These are phyloP conservation scores for Ceratocystis variospora DNA, from an alignment of 2,329 filamentous ascomycete genomes.

Conservation along the genomic window DNA sequence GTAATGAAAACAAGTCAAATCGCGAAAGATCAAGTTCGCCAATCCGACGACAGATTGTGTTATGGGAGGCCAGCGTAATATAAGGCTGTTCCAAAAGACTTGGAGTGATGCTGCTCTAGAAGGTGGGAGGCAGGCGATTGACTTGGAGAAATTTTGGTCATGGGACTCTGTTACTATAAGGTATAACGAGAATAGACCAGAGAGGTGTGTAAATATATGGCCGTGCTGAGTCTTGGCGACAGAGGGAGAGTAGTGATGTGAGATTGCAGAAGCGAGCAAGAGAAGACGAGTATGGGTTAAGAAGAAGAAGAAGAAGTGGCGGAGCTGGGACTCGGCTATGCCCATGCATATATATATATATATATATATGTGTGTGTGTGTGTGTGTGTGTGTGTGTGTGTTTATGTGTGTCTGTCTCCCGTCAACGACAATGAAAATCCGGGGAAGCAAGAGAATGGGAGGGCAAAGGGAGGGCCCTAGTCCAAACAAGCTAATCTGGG, in stretches of 20 bases:
- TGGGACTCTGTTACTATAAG: background rate
- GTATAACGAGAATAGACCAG: background rate
- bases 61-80: background rate
- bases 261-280: no score
- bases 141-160: slow-evolving; percentile 10
- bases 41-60: background rate
- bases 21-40: background rate
- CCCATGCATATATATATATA: background rate
- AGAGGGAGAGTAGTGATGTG: background rate
- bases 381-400: background rate
- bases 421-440: slow-evolving; percentile 4
- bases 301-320: background rate
- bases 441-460: slow-evolving; percentile 3
- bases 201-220: background rate
- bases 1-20: background rate
- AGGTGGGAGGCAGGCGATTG: background rate
- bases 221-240: background rate
- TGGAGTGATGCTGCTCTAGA: background rate
- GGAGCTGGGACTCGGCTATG: background rate
- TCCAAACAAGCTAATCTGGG: background rate
- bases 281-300: no score
- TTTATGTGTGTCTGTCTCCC: background rate
- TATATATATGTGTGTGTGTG: background rate
- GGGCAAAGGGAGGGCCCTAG: slow-evolving; percentile 3
- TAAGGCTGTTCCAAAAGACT: background rate